Evolutionary conservation across 441 rosid genomes (phyloP).

Genomic region (Populus hybrid): DNA sequence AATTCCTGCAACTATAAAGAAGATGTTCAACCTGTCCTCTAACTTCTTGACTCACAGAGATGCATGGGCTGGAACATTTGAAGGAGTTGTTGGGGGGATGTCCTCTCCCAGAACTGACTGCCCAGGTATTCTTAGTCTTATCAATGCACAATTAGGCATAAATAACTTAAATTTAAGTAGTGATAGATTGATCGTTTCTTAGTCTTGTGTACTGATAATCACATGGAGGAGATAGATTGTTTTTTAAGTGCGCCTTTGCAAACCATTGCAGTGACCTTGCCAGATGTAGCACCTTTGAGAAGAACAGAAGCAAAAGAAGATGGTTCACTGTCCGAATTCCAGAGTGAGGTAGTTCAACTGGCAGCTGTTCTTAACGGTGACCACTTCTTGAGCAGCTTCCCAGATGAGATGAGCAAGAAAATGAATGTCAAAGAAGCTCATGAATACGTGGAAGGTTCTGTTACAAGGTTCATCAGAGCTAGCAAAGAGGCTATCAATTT

Average conservation of each 20-base stretch:
- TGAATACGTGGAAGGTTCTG: slow-evolving; percentile 63
- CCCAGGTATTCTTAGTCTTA: slow-evolving; percentile 41
- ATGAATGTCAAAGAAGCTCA: slow-evolving; percentile 84
- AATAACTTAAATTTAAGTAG: not conserved
- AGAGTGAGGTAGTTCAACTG: slow-evolving; percentile 79
- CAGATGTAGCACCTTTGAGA: slow-evolving; percentile 68
- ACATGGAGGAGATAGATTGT: not conserved
- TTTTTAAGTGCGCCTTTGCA: not conserved
- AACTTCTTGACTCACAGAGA: slow-evolving; percentile 91
- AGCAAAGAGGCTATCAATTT: slow-evolving; percentile 86
- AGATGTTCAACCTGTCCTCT: slow-evolving; percentile 75
- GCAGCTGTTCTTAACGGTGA: slow-evolving; percentile 93
- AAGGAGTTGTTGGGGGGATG: slow-evolving; percentile 59
- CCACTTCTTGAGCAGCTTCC: slow-evolving; percentile 80
- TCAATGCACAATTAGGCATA: not conserved
- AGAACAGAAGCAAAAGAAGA: slow-evolving; percentile 64
- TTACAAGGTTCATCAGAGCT: slow-evolving; percentile 72
- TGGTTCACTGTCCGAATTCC: slow-evolving; percentile 64
- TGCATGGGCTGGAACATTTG: slow-evolving; percentile 96
- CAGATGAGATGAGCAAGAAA: slow-evolving; percentile 64
- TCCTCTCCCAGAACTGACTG: slow-evolving; percentile 83
- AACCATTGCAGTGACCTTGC: slow-evolving; percentile 56
- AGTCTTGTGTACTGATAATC: not conserved
- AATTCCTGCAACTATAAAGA: slow-evolving; percentile 89
- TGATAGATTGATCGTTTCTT: not conserved